Conservation (phyloP, 495 filamentous ascomycete species). For the Penicillium antarcticum region DNA sequence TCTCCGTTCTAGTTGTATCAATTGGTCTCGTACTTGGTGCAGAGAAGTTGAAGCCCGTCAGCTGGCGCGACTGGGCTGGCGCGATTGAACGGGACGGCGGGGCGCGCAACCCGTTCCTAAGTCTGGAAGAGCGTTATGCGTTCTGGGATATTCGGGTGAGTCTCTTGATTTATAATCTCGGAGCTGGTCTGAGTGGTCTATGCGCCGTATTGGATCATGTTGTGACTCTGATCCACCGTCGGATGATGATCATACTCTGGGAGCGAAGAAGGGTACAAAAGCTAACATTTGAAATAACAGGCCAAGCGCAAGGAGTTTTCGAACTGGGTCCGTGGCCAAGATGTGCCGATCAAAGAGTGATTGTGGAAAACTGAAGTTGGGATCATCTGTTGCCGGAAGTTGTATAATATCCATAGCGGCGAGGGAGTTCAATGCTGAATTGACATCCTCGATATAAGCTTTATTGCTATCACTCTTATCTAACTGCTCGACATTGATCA, state of each 20-base stretch:
- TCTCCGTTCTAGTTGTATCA: conserved; percentile 63
- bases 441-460: neutral
- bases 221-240: neutral
- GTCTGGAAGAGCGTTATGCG: conserved; percentile 58
- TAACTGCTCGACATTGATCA: too few species aligned
- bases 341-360: conserved; percentile 25
- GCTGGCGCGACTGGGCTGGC: conserved; percentile 81
- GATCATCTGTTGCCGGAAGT: conserved; percentile 1
- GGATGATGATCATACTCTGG: neutral
- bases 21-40: conserved; percentile 68
- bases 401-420: conserved; percentile 23
- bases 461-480: neutral
- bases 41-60: conserved; percentile 68
- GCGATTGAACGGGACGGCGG: conserved; percentile 70
- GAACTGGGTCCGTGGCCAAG: conserved; percentile 60
- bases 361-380: neutral
- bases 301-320: conserved; percentile 73
- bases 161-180: conserved; percentile 34
- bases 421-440: conserved; percentile 12
- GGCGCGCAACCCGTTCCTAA: conserved; percentile 46
- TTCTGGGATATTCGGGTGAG: conserved; percentile 70
- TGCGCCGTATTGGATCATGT: neutral
- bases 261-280: neutral
- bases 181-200: conserved; percentile 24
- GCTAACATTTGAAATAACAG: conserved; percentile 40